phyloP scores from a whole-genome alignment of 371 early-diverging fungal genomes.

The Homolaphlyctis polyrhiza region DNA sequence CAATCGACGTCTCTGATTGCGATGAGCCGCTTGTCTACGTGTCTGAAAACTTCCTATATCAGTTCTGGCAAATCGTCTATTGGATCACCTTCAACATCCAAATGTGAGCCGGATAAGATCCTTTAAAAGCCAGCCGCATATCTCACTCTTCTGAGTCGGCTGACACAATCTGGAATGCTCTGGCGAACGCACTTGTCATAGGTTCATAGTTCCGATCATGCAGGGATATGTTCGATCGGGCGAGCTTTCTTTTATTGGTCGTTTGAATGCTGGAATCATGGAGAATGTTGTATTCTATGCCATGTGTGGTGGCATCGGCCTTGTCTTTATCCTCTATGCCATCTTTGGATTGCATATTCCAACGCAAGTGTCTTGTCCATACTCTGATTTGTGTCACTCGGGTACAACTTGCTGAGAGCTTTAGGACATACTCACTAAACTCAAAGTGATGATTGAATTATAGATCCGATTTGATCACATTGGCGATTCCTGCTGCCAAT shows the following conservation, averaged over 20 bases:
- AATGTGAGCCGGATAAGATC: conserved; percentile 53
- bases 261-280: conserved; percentile 64
- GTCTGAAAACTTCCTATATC: conserved; percentile 55
- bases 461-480: conserved; percentile 65
- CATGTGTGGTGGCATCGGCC: conserved; percentile 51
- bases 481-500: conserved; percentile 89
- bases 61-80: conserved; percentile 83
- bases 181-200: conserved; percentile 26
- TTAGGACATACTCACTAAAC: no score
- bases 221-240: conserved; percentile 83
- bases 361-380: no score
- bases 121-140: conserved; percentile 6
- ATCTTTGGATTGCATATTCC: conserved; percentile 52
- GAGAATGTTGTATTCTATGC: conserved; percentile 79
- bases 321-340: conserved; percentile 58
- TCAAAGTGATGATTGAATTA: background rate
- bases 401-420: no score
- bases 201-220: conserved; percentile 79
- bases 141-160: conserved; percentile 2
- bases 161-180: background rate
- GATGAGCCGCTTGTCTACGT: conserved; percentile 75
- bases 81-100: conserved; percentile 88
- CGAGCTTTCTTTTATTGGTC: conserved; percentile 61
- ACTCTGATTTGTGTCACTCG: no score
- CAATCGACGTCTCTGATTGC: conserved; percentile 43